These are phyloP conservation scores for Aristolochia fimbriata DNA, from an alignment of 164 flowering plant genomes.

Conservation along the genomic window DNA sequence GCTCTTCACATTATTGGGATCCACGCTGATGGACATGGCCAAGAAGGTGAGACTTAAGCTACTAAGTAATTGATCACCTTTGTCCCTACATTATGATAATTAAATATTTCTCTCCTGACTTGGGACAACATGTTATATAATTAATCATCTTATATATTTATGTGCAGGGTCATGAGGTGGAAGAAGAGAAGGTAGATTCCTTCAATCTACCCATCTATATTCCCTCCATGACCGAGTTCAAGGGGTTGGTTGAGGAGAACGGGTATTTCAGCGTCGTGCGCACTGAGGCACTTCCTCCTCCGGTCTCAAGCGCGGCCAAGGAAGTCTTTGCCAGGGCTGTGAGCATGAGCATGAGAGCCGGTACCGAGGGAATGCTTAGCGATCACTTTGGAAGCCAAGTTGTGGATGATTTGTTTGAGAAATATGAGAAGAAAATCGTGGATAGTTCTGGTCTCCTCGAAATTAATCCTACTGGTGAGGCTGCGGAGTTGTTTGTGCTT, in stretches of 20 bases:
- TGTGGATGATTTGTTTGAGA: neutral
- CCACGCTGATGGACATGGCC: neutral
- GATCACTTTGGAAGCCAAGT: constrained; percentile 1
- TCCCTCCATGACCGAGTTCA: neutral
- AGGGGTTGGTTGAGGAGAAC: too few relatives aligned
- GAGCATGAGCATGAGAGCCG: neutral
- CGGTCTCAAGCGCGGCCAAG: neutral
- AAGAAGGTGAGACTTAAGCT: neutral
- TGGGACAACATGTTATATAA: too few relatives aligned
- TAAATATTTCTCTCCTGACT: too few relatives aligned
- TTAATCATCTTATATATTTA: too few relatives aligned
- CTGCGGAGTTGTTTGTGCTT: neutral
- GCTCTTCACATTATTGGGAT: neutral
- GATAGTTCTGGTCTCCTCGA: neutral
- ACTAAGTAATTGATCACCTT: too few relatives aligned
- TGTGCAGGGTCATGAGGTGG: constrained; percentile 12
- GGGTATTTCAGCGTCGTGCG: too few relatives aligned
- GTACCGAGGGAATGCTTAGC: neutral
- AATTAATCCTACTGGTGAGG: neutral
- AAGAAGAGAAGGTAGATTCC: constrained; percentile 13
- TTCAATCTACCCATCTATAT: constrained; percentile 17
- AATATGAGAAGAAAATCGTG: neutral
- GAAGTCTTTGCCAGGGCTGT: neutral
- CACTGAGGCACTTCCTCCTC: too few relatives aligned
- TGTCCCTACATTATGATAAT: too few relatives aligned